Evolutionary conservation across 176 grass and related monocot genomes (phyloP), one percentile per base, ranked within the genome.

Genomic region (Avena sativa): DNA sequence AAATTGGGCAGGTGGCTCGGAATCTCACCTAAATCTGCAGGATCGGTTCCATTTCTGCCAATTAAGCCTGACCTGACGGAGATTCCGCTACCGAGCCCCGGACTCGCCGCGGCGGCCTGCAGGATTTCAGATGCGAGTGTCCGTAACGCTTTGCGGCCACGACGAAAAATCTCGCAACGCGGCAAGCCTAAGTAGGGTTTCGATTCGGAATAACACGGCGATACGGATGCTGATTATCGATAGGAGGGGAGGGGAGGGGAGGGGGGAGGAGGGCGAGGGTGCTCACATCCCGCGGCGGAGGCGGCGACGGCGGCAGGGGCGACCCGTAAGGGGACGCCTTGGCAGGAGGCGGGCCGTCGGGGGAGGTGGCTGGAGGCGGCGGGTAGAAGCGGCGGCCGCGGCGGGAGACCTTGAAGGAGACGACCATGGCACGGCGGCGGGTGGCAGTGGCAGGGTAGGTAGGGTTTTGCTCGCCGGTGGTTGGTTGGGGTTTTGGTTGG

Each of bases 351-450:
- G 44, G 12, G 0, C 34, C 46, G 2, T 43, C 71, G n/a, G 10
- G 82, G 60, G n/a, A 56, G 19, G 64, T 15, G 15, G 85, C 14
- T 0, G 87, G 16, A 0, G 80, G 85, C 5, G 85, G 79, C 25
- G 47, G 79, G 79, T 90, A 72, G 89, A 88, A 83, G 30, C 92
- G 89, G 43, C 59, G 70, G 51, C 89, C 83, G 40, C 47, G 49
- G 43, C 74, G 32, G 12, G 79, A 26, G 63, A 91, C 5, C 86
- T 60, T 86, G 74, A 91, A 93, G 60, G 92, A 88, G 38, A 93
- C 50, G 12, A 81, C 89, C 92, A 93, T 93, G 67, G 68, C 69
- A 57, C 44, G 5, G 81, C 6, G 48, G 48, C 30, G 32, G 6
- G n/a, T 2, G 59, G 83, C 7, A 50, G 71, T 2, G 64, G 52